Percentiles rank a stretch among this genome's conserved stretches.
Evolutionary conservation across 129 eudicot species (phyloP).

Genomic region (Smallanthus sonchifolius): DNA sequence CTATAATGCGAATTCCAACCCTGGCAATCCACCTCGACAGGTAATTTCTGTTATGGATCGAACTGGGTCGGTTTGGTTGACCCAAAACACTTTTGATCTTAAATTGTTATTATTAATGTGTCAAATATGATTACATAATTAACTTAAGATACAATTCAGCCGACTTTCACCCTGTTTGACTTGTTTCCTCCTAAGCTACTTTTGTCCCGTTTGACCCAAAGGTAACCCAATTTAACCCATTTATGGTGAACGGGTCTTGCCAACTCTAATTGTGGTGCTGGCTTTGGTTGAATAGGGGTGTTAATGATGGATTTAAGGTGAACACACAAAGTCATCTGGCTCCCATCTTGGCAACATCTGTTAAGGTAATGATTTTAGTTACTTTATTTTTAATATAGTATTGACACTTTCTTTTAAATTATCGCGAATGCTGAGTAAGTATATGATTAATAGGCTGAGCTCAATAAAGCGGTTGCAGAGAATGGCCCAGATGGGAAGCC

Average conservation of each 20-base stretch:
- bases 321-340: constrained; percentile 87
- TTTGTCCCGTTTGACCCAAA: neutral
- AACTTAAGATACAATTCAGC: neutral
- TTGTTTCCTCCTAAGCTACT: too few species aligned
- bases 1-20: constrained; percentile 95
- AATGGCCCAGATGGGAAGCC: constrained; percentile 45
- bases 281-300: constrained; percentile 44
- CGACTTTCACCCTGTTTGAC: neutral
- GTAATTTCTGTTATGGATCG: neutral
- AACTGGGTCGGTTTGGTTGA: neutral
- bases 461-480: constrained; percentile 50
- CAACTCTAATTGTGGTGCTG: neutral
- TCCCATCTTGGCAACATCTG: constrained; percentile 82
- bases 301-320: constrained; percentile 92
- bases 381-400: neutral
- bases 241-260: neutral
- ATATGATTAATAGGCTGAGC: constrained; percentile 60
- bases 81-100: neutral
- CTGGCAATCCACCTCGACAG: constrained; percentile 81
- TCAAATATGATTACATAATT: too few species aligned
- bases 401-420: neutral
- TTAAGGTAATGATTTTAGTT: constrained; percentile 55
- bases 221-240: neutral
- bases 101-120: too few species aligned
- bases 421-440: neutral